phyloP scores from a whole-genome alignment of 345 rosid genomes.

The Conringia planisiliqua region DNA sequence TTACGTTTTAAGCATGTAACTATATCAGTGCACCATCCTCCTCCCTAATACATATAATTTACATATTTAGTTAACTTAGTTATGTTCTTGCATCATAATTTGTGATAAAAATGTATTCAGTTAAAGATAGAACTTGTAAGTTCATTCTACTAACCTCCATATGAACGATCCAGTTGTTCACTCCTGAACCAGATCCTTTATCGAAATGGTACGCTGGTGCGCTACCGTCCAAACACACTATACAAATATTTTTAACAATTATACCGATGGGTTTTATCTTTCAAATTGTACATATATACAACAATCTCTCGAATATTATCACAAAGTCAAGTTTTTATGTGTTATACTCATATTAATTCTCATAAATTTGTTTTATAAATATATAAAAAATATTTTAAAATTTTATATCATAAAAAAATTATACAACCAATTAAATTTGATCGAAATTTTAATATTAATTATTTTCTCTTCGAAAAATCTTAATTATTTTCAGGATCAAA shows the following conservation, averaged over 20 bases:
- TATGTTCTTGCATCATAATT: background rate
- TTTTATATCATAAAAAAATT: too few species aligned
- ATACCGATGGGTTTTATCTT: background rate
- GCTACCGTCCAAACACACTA: conserved; percentile 98
- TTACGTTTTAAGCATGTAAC: conserved; percentile 63
- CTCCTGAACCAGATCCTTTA: conserved; percentile 77
- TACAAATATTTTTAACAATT: background rate
- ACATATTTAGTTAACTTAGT: background rate
- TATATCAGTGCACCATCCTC: conserved; percentile 82
- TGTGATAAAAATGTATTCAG: background rate
- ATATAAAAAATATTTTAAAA: too few species aligned
- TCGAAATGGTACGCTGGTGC: conserved; percentile 91
- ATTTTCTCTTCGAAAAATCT: too few species aligned
- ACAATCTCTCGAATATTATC: too few species aligned
- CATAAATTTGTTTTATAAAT: too few species aligned
- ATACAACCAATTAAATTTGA: too few species aligned
- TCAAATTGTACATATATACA: background rate
- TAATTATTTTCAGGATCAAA: too few species aligned
- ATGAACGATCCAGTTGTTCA: conserved; percentile 77
- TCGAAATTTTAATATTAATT: too few species aligned
- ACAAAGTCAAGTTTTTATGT: too few species aligned
- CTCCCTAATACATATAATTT: conserved; percentile 22
- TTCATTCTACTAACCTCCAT: conserved; percentile 57
- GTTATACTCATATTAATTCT: too few species aligned
- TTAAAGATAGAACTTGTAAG: background rate